Evolutionary conservation across 2,329 filamentous ascomycete genomes (phyloP), one percentile per base, ranked within the genome.

Genomic region (Colletotrichum sojae): DNA sequence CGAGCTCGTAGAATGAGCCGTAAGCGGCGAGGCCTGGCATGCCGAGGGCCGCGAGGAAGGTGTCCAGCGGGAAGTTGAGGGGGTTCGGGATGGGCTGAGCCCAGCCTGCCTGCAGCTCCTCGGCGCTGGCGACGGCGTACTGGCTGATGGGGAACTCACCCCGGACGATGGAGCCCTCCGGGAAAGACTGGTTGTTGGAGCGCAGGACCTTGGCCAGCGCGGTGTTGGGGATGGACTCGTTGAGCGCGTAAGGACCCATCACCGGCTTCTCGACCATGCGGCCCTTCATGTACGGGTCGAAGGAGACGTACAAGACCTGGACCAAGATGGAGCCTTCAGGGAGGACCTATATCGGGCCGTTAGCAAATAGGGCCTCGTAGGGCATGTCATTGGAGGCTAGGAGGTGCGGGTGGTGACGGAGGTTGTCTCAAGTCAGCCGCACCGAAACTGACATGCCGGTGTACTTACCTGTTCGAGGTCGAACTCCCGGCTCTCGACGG

Each of bases 141-240:
- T 97, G 89, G 73, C 92, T 90, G 31, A 90, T 87, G 18, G 87
- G 84, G 16, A 22, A 22, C 22, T 22, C 22, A 4, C 22, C 22
- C 63, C 81, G 63, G 71, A 97, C 87, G 71, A 93, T 88, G 73
- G 88, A 80, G 77, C 86, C 85, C 54, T 93, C 79, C 16, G 84
- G 77, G 76, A 90, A 94, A 2, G 91, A 80, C 1, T 90, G 84
- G 22, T 84, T 78, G 83, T 94, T 94, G 72, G 90, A 85, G 79
- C 92, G 94, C 75, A 91, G 87, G 74, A 92, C 88, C 82, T 94
- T 88, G 72, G 91, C 82, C 39, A 89, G 88, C 55, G 97, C 78
- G 46, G 94, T 91, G 71, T 92, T 91, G 52, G 87, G 78, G 31
- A 90, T 86, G 5, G 87, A 78, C 58, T 87, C 83, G 25, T 89